Conservation (phyloP, 139 green algal species). For the Chlorella sorokiniana region DNA sequence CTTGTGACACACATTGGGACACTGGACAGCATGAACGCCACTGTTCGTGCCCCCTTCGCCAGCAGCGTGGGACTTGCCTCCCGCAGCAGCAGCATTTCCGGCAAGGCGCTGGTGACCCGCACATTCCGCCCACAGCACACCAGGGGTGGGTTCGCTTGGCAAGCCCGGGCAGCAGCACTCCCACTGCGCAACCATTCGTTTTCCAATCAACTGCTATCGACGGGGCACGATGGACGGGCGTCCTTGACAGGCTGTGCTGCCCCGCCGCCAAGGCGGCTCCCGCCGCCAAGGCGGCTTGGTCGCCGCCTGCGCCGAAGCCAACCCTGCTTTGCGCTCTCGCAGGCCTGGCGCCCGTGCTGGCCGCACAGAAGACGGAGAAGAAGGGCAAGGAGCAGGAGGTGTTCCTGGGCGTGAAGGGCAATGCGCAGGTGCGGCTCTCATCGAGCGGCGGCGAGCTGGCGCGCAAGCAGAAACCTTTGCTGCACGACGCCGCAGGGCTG, state of each 20-base stretch:
- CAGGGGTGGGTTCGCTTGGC: constrained; percentile 3
- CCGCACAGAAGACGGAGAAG: constrained; percentile 50
- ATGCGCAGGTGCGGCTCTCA: constrained; percentile 32
- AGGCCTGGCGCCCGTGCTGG: constrained; percentile 11
- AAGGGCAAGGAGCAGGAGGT: constrained; percentile 53
- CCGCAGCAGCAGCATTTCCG: neutral
- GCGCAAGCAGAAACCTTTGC: neutral
- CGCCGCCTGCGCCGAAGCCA: neutral
- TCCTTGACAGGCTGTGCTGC: neutral
- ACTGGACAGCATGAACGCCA: neutral
- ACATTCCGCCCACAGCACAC: neutral
- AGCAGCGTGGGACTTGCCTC: neutral
- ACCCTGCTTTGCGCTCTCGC: neutral
- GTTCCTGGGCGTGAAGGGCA: constrained; percentile 48
- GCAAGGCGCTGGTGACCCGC: neutral
- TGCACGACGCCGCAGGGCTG: too few species aligned
- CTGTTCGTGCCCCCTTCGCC: neutral
- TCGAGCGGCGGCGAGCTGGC: too few species aligned
- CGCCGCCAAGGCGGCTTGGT: neutral
- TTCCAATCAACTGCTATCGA: too few species aligned
- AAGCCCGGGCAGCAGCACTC: neutral
- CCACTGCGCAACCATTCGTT: neutral
- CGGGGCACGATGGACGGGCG: too few species aligned
- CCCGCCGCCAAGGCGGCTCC: neutral
- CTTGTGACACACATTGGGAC: neutral